These are phyloP conservation scores for Globisporangium canariense DNA, from an alignment of 352 stramenopile genomes.

Conservation along the genomic window DNA sequence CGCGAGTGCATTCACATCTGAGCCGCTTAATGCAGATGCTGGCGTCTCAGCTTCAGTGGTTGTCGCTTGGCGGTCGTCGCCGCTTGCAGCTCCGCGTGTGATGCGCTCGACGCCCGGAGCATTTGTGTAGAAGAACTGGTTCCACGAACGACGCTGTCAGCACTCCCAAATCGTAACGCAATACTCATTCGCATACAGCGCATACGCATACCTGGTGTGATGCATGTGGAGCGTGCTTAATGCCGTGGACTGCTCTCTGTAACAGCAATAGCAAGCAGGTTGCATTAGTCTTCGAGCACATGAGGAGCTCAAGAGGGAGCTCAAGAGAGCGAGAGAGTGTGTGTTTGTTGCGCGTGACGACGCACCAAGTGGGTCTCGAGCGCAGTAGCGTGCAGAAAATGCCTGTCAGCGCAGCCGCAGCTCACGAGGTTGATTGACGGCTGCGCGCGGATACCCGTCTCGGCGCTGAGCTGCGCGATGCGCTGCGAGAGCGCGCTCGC, in stretches of 20 bases:
- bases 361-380: constrained; percentile 45
- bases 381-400: constrained; percentile 35
- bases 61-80: not conserved
- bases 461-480: constrained; percentile 32
- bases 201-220: constrained; percentile 11
- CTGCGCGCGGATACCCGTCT: constrained; percentile 29
- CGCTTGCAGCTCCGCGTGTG: not conserved
- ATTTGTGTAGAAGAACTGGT: constrained; percentile 29
- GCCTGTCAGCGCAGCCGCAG: constrained; percentile 25
- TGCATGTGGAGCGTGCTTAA: constrained; percentile 4
- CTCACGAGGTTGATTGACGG: constrained; percentile 33
- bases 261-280: not conserved
- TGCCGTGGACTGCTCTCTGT: constrained; percentile 10
- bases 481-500: constrained; percentile 22
- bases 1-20: not conserved
- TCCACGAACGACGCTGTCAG: not conserved
- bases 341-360: not conserved
- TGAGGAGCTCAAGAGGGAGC: not conserved
- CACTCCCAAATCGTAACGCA: not conserved
- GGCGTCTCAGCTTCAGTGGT: not conserved
- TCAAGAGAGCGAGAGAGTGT: not conserved
- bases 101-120: constrained; percentile 16
- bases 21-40: not conserved
- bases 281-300: not conserved
- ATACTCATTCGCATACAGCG: not conserved